phyloP scores from a whole-genome alignment of 139 green algal species.

The Bryopsis sp. region DNA sequence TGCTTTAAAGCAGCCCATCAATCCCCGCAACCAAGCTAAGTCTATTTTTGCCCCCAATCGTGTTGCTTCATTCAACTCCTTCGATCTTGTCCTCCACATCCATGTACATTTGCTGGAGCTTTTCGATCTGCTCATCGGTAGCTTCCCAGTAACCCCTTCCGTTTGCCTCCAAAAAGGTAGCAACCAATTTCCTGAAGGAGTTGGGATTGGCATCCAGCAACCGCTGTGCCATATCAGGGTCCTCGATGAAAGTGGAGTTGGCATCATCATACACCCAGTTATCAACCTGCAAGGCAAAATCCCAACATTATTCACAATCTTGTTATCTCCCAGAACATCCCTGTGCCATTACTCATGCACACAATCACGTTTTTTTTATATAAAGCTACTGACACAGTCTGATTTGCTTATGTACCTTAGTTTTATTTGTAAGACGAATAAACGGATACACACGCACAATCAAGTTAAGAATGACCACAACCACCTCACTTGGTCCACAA shows the following conservation, averaged over 20 bases:
- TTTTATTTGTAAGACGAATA: too few species aligned
- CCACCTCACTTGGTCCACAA: not conserved
- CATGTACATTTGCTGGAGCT: conserved; percentile 59
- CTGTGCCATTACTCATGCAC: too few species aligned
- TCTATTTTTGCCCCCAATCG: too few species aligned
- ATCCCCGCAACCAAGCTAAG: too few species aligned
- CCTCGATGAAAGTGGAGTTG: conserved; percentile 95
- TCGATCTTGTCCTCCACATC: conserved; percentile 98
- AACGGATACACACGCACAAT: too few species aligned
- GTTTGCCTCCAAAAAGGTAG: conserved; percentile 98
- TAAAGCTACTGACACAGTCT: too few species aligned
- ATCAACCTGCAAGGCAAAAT: conserved; percentile 60
- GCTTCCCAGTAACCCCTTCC: conserved; percentile 93
- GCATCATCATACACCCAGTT: conserved; percentile 99
- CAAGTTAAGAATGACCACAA: too few species aligned
- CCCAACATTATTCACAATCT: conserved; percentile 18
- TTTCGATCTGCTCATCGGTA: conserved; percentile 85
- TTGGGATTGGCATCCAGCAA: conserved; percentile 97
- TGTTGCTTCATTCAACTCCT: conserved; percentile 85
- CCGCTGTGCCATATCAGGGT: conserved; percentile 87
- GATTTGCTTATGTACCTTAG: too few species aligned
- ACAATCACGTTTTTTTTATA: not conserved
- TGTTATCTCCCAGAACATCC: not conserved
- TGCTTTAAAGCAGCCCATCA: too few species aligned
- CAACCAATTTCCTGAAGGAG: conserved; percentile 70